Base-by-base conservation (phyloP, 768 basidiomycete species). In the Boletellus ananas region DNA sequence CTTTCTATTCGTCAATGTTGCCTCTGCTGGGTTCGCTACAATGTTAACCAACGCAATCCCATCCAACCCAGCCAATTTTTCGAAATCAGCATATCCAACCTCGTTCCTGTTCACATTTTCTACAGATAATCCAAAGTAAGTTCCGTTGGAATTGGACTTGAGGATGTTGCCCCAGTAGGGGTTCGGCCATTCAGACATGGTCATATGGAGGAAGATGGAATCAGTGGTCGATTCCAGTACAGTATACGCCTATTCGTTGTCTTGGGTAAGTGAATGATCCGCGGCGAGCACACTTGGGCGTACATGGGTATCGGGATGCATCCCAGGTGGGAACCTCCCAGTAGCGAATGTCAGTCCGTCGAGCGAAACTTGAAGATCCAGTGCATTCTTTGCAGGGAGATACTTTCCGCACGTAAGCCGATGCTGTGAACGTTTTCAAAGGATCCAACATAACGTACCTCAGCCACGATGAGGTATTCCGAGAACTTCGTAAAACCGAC, bases 101-200 rank as follows among this genome's bases (percentile, higher is more conserved):
- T 80, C 72, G 64, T 99, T 86, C n/a, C 96, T 80, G 67, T 98
- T 98, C 48, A 90, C 96, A 58, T 93, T 78, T 58, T 90, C 87
- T 34, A 90, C 61, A 1, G 94, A 90, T 11, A 94, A 66, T 18
- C 89, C 85, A 65, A 93, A 99, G 74, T 96, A 97, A 0, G 96
- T 99, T 34, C 96, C 96, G 60, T 99, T 99, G 27, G 89, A 97
- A 68, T 99, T 98, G 25, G 94, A 96, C 69, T 95, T 95, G 52
- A 93, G 79, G 57, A 98, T 85, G 61, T 81, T 87, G 33, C 96
- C 96, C 85, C 89, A 98, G 63, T 75, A 87, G 3, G 85, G 89
- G 18, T 73, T 76, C 0, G 80, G 77, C 14, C 76, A 71, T 51
- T 89, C 83, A 17, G 90, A 90, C 74, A 90, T 95, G 0, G 96